Evolutionary conservation across 2,329 filamentous ascomycete species (phyloP).

Genomic region (Tympanopsis confertula): DNA sequence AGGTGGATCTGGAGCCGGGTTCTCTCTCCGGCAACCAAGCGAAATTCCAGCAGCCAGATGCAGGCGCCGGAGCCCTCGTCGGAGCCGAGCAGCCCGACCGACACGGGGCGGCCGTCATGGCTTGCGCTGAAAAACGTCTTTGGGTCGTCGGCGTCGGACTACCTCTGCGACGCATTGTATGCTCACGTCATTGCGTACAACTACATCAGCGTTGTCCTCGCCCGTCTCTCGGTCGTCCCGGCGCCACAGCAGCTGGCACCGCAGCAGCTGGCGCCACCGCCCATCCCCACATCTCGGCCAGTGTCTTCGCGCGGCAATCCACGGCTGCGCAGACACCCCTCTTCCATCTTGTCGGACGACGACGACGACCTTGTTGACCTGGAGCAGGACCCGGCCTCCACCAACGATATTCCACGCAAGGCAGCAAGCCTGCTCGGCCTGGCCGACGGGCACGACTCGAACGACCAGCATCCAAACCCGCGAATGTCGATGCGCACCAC

Average conservation of each 20-base stretch:
- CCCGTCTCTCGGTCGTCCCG: conserved; percentile 3
- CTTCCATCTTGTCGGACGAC: not conserved
- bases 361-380: not conserved
- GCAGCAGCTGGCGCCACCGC: no score
- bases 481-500: not conserved
- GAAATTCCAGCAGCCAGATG: not conserved
- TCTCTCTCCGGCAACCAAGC: not conserved
- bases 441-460: not conserved
- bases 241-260: conserved; percentile 7
- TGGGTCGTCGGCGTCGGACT: conserved; percentile 32
- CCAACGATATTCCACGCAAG: not conserved
- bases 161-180: conserved; percentile 46
- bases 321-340: no score
- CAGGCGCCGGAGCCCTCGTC: not conserved
- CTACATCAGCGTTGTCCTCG: conserved; percentile 32
- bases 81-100: not conserved
- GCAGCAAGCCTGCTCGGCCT: not conserved
- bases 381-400: not conserved
- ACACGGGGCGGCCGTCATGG: conserved; percentile 22
- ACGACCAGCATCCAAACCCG: not conserved
- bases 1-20: not conserved
- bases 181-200: conserved; percentile 48
- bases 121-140: conserved; percentile 37
- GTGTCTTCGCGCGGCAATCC: no score
- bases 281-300: no score